phyloP scores from a whole-genome alignment of 2,329 filamentous ascomycete genomes.

The Fusarium penzigii region DNA sequence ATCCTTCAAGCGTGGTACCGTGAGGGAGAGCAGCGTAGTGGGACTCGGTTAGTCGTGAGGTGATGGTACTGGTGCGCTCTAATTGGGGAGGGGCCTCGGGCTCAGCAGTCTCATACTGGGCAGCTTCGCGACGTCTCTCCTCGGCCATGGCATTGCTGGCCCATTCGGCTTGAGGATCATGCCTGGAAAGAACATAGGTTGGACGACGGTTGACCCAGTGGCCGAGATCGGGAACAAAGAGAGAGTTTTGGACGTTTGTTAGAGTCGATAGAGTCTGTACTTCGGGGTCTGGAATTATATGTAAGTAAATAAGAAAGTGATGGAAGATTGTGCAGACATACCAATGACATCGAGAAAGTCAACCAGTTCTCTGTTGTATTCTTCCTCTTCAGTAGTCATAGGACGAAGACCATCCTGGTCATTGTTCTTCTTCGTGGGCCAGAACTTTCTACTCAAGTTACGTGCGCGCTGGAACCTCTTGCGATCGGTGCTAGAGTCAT shows the following conservation, averaged over 20 bases:
- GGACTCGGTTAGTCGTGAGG: constrained; percentile 66
- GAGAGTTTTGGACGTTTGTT: constrained; percentile 87
- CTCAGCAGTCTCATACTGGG: constrained; percentile 1
- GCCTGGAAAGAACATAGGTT: constrained; percentile 70
- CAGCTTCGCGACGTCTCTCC: constrained; percentile 16
- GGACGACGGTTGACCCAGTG: constrained; percentile 73
- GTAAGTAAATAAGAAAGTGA: background rate
- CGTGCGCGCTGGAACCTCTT: constrained; percentile 18
- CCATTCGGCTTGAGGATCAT: constrained; percentile 30
- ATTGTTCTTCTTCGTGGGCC: constrained; percentile 23
- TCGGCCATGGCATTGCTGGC: constrained; percentile 20
- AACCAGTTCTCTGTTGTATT: constrained; percentile 41
- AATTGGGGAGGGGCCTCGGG: constrained; percentile 25
- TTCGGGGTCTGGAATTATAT: constrained; percentile 65
- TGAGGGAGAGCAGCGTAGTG: constrained; percentile 81
- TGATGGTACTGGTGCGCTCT: constrained; percentile 59
- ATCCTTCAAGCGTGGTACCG: constrained; percentile 69
- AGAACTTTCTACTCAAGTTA: constrained; percentile 29
- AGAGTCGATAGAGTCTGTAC: constrained; percentile 80
- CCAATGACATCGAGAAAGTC: constrained; percentile 44
- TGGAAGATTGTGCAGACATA: constrained; percentile 15
- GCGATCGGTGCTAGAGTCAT: background rate
- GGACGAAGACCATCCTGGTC: background rate
- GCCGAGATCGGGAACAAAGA: constrained; percentile 83
- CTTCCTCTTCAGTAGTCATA: constrained; percentile 24